Base-by-base conservation (phyloP, 1,139 yeast species). In the Taiozyma sp. region DNA sequence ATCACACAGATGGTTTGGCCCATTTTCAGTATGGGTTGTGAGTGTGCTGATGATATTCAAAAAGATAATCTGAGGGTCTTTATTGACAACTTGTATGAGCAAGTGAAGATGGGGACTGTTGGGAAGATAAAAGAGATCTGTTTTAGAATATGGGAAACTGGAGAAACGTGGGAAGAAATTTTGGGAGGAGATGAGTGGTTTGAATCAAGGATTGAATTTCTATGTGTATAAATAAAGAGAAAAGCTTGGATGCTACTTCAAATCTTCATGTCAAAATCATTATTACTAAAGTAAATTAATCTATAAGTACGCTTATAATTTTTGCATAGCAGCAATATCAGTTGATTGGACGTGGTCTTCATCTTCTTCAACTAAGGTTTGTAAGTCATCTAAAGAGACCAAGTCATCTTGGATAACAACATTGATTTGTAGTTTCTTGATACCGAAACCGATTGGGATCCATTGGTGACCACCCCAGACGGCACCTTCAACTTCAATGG, bases 331-430 rank as follows among this genome's bases (percentile, higher is more conserved):
- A 77, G 95, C 97, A 74, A 91, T 74, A 76, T 91, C 98, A 61
- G 96, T 85, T 65, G 98, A 91, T 84, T 93, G 99, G 69, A 93
- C 97, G 79, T 90, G 95, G 79, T 93, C 99, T 82, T 93, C 99
- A 73, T 87, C 95, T 69, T 85, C 98, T 80, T 89, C 97, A 67
- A 93, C 85, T 53, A 63, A 62, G 62, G 74, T 79, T 79, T 91
- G 96, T 71, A 95, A 85, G 53, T 88, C 97, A 65, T 87, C 96
- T 67, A 90, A 70, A 59, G 97, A 88, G 62, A 93, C 97, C 83
- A 85, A 85, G 64, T 82, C 96, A 76, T 93, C 99, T 83, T 91
- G 98, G 65, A 93, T 85, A 72, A 93, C 99, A 79, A 88, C 77
- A 93, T 90, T 93, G 76, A 95, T 88, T 82, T 93, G 99, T 74